Base-by-base conservation (phyloP, 257 asterid genomes). In the Apocynum venetum region DNA sequence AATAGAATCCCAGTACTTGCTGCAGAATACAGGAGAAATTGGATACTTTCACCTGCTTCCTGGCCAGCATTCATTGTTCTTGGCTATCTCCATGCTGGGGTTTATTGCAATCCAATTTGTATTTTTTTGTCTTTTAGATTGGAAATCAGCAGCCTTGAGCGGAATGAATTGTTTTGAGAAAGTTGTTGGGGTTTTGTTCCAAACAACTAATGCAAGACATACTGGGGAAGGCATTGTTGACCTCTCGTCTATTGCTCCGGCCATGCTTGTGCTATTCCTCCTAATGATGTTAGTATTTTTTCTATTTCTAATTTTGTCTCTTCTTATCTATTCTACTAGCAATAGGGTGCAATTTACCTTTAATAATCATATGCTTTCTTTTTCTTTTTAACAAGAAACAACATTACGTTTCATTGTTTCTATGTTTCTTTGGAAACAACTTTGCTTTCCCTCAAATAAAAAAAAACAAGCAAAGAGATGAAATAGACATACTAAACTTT, bases 161-260 rank as follows among this genome's bases (percentile, higher is more conserved):
- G 98, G 94, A 1, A 55, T 92, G 64, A 82, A 40, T 70, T 20
- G 44, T 63, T 86, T 87, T 60, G 84, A 89, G 77, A 93, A 85
- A 78, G 13, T 90, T 5, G 89, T 89, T 4, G 94, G 90, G 0
- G 67, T 82, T 1, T 0, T 90, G 36, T 92, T 93, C 71, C 84
- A 86, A 53, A 74, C 85, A 10, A 77, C 75, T 7, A 93, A 93
- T 65, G 75, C 97, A 2, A 86, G 97, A 73, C 96, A 89, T n/a
- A 6, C 96, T 0, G 98, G 97, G 2, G 96, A 89, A 81, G 85
- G 84, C 9, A 78, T 93, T 8, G 78, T 92, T 14, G 96, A 91
- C 81, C 85, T 92, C 72, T 88, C 97, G 0, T 76, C 87, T 0
- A 12, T 93, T 52, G 86, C 97, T 4, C 94, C 92, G 0, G 90